phyloP scores from a whole-genome alignment of 2,329 filamentous ascomycete species.

The Paecilomyces dactylethromorphus region DNA sequence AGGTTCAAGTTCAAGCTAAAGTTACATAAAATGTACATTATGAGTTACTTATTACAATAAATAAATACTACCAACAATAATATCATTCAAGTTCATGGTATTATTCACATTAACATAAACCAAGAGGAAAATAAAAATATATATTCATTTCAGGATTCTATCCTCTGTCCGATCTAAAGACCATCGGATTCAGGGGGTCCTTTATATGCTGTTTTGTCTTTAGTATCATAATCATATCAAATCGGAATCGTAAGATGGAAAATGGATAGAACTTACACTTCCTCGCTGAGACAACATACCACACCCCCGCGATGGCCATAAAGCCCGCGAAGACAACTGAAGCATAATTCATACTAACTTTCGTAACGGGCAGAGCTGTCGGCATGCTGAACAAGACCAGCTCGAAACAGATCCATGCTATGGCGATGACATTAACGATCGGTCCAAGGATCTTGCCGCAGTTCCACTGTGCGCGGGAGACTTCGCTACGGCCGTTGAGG shows the following conservation, averaged over 20 bases:
- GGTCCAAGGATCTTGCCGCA: constrained; percentile 39
- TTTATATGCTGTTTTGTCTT: constrained; percentile 19
- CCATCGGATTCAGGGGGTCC: constrained; percentile 29
- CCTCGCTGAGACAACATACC: constrained; percentile 47
- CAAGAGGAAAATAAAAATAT: no score
- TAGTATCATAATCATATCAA: not conserved
- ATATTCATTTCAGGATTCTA: no score
- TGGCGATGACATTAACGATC: constrained; percentile 40
- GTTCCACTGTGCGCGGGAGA: constrained; percentile 44
- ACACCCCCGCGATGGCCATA: constrained; percentile 42
- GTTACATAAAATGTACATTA: no score
- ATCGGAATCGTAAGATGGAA: not conserved
- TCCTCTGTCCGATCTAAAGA: constrained; percentile 1
- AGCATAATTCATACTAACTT: constrained; percentile 51
- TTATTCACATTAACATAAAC: not conserved
- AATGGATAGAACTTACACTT: constrained; percentile 36
- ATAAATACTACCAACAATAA: no score
- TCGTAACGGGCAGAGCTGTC: constrained; percentile 46
- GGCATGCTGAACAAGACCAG: constrained; percentile 50
- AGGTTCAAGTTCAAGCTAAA: no score
- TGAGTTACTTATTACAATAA: no score
- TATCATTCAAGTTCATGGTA: no score
- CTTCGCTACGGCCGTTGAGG: constrained; percentile 40
- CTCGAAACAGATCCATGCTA: constrained; percentile 49
- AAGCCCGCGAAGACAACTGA: constrained; percentile 53